Percentiles rank a stretch among this genome's conserved stretches.
phyloP scores from a whole-genome alignment of 371 early-diverging fungal genomes.

The Syncephalis plumigaleata region DNA sequence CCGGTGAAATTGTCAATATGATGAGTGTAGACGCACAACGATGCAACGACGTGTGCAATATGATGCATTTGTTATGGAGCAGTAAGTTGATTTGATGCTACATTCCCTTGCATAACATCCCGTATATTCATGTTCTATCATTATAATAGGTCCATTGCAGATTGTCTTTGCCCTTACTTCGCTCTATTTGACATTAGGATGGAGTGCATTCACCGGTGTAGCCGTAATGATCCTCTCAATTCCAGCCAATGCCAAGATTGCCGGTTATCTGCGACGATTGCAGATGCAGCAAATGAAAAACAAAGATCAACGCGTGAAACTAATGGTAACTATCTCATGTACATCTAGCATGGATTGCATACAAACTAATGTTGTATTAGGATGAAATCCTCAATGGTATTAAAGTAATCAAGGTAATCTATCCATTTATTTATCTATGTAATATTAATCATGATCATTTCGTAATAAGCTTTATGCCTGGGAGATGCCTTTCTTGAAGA shows the following conservation, averaged over 20 bases:
- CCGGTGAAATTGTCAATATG: constrained; percentile 62
- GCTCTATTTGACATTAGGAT: constrained; percentile 68
- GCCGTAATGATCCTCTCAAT: constrained; percentile 59
- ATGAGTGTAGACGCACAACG: constrained; percentile 83
- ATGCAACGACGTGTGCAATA: constrained; percentile 45
- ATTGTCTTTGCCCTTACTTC: constrained; percentile 61
- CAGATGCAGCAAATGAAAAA: constrained; percentile 81
- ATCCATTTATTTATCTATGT: constrained; percentile 54
- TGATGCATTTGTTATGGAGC: constrained; percentile 70
- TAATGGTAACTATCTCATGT: constrained; percentile 70
- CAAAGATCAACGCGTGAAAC: constrained; percentile 75
- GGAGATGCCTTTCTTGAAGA: constrained; percentile 25
- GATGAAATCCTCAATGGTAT: constrained; percentile 88
- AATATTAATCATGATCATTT: constrained; percentile 23
- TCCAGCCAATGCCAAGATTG: constrained; percentile 45
- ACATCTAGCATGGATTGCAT: constrained; percentile 85
- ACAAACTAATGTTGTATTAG: constrained; percentile 74
- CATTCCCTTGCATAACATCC: no score
- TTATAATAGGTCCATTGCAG: constrained; percentile 58
- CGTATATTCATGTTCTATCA: no score
- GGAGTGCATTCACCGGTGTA: constrained; percentile 77
- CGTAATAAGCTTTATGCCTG: constrained; percentile 29
- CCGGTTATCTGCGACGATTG: constrained; percentile 38
- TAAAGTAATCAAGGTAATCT: constrained; percentile 56
- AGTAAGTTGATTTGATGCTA: no score